phyloP scores from a whole-genome alignment of 2,329 filamentous ascomycete genomes.

The Albifimbria verrucaria region DNA sequence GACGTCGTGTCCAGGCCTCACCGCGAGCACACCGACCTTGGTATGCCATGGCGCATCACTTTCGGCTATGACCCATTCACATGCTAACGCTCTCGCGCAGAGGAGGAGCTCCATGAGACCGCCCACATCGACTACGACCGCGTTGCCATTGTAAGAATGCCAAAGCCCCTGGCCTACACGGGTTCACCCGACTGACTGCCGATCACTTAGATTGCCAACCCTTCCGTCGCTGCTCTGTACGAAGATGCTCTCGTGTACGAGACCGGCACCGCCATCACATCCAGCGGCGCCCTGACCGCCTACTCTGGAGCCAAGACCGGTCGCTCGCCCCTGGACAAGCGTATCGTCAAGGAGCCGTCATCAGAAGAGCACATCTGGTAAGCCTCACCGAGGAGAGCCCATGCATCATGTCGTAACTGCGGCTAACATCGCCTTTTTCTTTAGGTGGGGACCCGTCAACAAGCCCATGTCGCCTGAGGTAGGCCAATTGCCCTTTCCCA shows the following conservation, averaged over 20 bases:
- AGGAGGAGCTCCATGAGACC: constrained; percentile 95
- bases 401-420: constrained; percentile 4
- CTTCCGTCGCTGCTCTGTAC: constrained; percentile 91
- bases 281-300: constrained; percentile 88
- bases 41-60: constrained; percentile 29
- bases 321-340: constrained; percentile 94
- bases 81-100: constrained; percentile 26
- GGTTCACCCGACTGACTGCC: background rate
- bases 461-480: constrained; percentile 98
- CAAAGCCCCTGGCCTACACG: no score
- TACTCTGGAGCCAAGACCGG: constrained; percentile 99
- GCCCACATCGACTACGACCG: constrained; percentile 99
- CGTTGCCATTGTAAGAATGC: constrained; percentile 76
- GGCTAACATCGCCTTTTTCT: constrained; percentile 23
- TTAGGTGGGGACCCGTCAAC: constrained; percentile 92
- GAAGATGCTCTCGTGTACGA: constrained; percentile 98
- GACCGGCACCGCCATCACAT: constrained; percentile 95
- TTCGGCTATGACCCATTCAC: constrained; percentile 9
- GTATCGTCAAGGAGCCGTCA: constrained; percentile 85
- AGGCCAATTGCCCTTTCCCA: constrained; percentile 32
- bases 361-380: constrained; percentile 91
- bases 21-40: constrained; percentile 89
- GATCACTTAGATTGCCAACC: constrained; percentile 68
- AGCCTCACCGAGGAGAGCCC: constrained; percentile 15
- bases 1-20: constrained; percentile 57